A percentile compares a stretch with the other conserved stretches of the same genome.
These are phyloP conservation scores for Coelastrella sp. DNA, from an alignment of 139 green algal species.

Conservation along the genomic window DNA sequence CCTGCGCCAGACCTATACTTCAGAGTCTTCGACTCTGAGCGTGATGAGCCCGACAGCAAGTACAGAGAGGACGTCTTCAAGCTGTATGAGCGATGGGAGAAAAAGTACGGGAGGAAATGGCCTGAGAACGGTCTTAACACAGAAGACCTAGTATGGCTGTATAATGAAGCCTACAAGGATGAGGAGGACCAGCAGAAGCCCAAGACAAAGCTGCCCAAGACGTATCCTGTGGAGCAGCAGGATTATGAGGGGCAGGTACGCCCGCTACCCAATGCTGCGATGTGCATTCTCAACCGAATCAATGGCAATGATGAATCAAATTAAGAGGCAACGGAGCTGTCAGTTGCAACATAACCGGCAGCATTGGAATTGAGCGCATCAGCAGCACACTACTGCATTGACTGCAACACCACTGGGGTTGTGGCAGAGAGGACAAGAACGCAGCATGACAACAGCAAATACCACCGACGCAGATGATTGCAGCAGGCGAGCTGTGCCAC, in stretches of 20 bases:
- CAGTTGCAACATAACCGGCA: not conserved
- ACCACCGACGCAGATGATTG: too few relatives aligned
- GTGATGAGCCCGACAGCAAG: conserved; percentile 67
- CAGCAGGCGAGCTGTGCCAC: too few relatives aligned
- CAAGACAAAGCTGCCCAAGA: conserved; percentile 1
- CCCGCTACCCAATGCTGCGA: not conserved
- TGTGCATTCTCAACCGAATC: too few relatives aligned
- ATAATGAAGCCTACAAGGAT: conserved; percentile 63
- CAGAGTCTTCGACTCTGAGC: conserved; percentile 67
- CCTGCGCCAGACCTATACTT: conserved; percentile 67
- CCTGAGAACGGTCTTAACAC: conserved; percentile 72
- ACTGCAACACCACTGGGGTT: not conserved
- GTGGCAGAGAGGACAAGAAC: too few relatives aligned
- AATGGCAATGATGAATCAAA: not conserved
- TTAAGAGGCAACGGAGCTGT: not conserved
- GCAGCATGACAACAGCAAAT: too few relatives aligned
- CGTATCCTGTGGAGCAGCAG: conserved; percentile 53
- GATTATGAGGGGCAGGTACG: conserved; percentile 48
- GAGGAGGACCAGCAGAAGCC: not conserved
- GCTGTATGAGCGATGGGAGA: conserved; percentile 68
- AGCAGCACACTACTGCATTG: conserved; percentile 6
- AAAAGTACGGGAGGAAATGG: conserved; percentile 69
- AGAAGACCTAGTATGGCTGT: conserved; percentile 73
- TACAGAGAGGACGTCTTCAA: conserved; percentile 65
- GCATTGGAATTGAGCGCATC: not conserved